Conservation (phyloP, 2,329 filamentous ascomycete genomes). For the Fonsecaea erecta region DNA sequence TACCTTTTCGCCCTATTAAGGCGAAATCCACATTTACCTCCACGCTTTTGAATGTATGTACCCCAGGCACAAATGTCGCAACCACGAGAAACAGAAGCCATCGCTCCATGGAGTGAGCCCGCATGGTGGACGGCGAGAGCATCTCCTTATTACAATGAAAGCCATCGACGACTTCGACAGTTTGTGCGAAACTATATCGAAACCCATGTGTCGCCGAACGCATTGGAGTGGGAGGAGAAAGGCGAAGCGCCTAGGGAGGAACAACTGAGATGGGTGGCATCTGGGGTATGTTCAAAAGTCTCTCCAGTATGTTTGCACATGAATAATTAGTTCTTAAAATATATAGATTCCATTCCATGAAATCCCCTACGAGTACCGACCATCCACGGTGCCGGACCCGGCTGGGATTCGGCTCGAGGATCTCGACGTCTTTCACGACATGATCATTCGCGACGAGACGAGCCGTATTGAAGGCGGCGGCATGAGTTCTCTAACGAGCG, state of each 20-base stretch:
- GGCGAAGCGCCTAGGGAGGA: background rate
- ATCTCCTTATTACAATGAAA: slow-evolving; percentile 3
- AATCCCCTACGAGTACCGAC: background rate
- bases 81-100: too few relatives aligned
- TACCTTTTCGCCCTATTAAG: too few relatives aligned
- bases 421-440: background rate
- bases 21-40: too few relatives aligned
- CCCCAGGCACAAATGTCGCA: too few relatives aligned
- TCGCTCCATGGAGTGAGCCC: background rate
- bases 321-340: too few relatives aligned
- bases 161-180: background rate
- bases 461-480: background rate
- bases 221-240: background rate
- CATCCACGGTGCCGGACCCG: too few relatives aligned
- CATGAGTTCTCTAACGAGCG: background rate
- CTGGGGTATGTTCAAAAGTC: too few relatives aligned
- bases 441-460: slow-evolving; percentile 2
- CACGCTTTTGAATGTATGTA: too few relatives aligned
- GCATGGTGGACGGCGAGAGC: background rate
- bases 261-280: too few relatives aligned
- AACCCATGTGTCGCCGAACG: background rate
- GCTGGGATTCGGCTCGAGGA: too few relatives aligned
- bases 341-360: background rate
- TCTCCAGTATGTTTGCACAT: too few relatives aligned
- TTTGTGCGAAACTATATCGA: slow-evolving; percentile 5